Percentiles rank a stretch among this genome's conserved stretches.
Evolutionary conservation across 139 green algal species (phyloP).

Genomic region (Edaphochlamys debaryana): DNA sequence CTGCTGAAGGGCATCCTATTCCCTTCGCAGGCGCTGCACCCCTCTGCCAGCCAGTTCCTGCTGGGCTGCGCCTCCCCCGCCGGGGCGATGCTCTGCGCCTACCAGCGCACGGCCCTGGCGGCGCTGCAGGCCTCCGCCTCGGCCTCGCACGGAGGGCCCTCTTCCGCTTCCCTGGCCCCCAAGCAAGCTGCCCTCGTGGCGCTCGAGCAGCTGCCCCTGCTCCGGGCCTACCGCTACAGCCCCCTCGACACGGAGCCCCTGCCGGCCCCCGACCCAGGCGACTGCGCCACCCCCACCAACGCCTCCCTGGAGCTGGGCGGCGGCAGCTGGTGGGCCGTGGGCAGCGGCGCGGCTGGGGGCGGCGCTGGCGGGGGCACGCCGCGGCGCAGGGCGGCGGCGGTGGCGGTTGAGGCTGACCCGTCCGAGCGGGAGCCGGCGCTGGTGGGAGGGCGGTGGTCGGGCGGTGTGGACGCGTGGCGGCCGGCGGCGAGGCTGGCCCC

Average conservation of each 20-base stretch:
- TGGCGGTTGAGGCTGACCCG: neutral
- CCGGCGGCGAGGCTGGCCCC: constrained; percentile 16
- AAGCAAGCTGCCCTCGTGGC: constrained; percentile 7
- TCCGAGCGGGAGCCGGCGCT: constrained; percentile 1
- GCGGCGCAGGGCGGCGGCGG: neutral
- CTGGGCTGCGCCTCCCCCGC: constrained; percentile 19
- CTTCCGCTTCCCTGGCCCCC: neutral
- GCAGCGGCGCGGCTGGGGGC: neutral
- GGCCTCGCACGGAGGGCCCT: neutral
- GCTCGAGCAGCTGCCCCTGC: constrained; percentile 12
- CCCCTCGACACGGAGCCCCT: neutral
- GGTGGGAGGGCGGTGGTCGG: constrained; percentile 9
- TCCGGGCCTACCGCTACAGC: neutral
- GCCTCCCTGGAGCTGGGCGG: neutral
- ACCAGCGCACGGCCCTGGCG: constrained; percentile 1
- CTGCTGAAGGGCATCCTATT: neutral
- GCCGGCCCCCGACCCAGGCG: neutral
- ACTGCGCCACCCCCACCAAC: no score
- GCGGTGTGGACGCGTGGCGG: constrained; percentile 12
- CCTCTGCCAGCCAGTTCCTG: constrained; percentile 30
- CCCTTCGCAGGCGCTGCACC: constrained; percentile 15
- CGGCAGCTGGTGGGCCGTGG: neutral
- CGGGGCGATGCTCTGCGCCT: constrained; percentile 21
- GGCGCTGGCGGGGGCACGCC: neutral
- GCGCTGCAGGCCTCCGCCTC: neutral